These are phyloP conservation scores for Lagerstroemia fauriei DNA, from an alignment of 441 rosid genomes.

Conservation along the genomic window DNA sequence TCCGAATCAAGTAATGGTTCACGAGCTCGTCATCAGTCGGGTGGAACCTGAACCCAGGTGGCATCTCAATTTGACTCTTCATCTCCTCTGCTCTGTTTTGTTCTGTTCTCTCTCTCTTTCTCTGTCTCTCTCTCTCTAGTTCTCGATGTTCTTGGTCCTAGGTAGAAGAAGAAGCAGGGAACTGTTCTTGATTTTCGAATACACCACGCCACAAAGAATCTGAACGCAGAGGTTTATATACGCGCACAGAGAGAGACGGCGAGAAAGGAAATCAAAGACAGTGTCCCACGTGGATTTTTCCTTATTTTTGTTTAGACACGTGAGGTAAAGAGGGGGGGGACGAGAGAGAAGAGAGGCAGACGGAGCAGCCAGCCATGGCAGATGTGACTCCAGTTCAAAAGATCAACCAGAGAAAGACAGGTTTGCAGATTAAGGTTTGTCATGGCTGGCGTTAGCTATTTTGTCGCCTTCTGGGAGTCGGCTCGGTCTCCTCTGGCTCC, in stretches of 20 bases:
- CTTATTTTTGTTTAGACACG: background rate
- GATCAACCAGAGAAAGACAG: background rate
- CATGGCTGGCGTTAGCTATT: constrained; percentile 16
- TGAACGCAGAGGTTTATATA: background rate
- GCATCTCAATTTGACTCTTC: constrained; percentile 52
- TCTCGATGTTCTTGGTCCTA: background rate
- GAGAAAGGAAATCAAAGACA: background rate
- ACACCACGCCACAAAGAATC: background rate
- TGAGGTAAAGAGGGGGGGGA: background rate
- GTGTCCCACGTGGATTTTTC: background rate
- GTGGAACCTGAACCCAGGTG: constrained; percentile 90
- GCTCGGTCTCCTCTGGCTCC: background rate
- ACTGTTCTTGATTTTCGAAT: background rate
- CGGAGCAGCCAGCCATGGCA: background rate
- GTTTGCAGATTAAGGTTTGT: background rate
- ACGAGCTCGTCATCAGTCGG: constrained; percentile 93
- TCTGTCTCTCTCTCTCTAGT: background rate
- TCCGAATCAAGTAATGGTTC: constrained; percentile 69
- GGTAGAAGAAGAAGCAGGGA: background rate
- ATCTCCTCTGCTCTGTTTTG: constrained; percentile 19
- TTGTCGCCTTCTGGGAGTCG: constrained; percentile 3
- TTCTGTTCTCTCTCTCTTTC: background rate
- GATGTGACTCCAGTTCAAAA: background rate
- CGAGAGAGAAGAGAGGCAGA: background rate
- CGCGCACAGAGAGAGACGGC: background rate